phyloP scores from a whole-genome alignment of 352 stramenopile species.

The Phytophthora fragariae region DNA sequence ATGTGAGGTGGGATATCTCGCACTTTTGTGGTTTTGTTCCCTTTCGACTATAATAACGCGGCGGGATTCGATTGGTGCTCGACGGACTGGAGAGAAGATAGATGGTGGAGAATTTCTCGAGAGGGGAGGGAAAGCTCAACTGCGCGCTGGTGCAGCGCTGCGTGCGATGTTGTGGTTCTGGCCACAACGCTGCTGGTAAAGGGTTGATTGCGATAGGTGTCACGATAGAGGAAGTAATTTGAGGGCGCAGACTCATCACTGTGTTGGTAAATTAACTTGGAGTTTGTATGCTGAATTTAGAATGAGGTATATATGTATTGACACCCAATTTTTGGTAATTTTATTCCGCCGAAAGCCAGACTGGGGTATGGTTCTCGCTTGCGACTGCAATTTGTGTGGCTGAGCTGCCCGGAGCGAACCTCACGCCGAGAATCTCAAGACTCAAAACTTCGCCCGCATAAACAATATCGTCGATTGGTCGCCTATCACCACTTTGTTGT shows the following conservation, averaged over 20 bases:
- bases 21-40: neutral
- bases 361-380: too few species aligned
- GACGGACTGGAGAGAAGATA: slow-evolving; percentile 7
- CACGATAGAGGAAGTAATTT: slow-evolving; percentile 1
- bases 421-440: neutral
- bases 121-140: slow-evolving; percentile 10
- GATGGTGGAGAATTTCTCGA: slow-evolving; percentile 18
- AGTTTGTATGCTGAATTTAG: slow-evolving; percentile 8
- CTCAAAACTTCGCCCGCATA: neutral
- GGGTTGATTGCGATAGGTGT: slow-evolving; percentile 20
- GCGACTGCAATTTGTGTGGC: too few species aligned
- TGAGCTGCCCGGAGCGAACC: neutral
- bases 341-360: too few species aligned
- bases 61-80: slow-evolving; percentile 5
- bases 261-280: slow-evolving; percentile 14
- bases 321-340: too few species aligned
- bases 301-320: neutral
- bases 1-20: slow-evolving; percentile 9
- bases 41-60: neutral
- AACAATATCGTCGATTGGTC: too few species aligned
- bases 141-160: neutral
- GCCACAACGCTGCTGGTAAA: slow-evolving; percentile 17
- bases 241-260: slow-evolving; percentile 9
- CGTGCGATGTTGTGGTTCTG: slow-evolving; percentile 3
- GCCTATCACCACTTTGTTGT: neutral